Base-by-base conservation (phyloP, 2,329 filamentous ascomycete species). In the Fusarium sp. region DNA sequence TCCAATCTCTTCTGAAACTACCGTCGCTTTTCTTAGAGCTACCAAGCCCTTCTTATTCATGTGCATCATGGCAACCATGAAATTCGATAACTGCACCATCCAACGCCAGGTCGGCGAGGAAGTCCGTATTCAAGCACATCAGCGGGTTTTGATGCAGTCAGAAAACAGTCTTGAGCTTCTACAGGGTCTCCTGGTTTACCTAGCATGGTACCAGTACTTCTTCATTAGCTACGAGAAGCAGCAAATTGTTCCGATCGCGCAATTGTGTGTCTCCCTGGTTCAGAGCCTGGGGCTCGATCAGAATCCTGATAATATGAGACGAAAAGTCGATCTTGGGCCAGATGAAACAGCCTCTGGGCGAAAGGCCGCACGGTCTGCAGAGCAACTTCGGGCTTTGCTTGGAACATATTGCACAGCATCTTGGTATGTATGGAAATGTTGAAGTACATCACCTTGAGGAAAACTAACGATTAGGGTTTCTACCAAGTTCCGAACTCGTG, bases 171-270 rank as follows among this genome's bases (percentile, higher is more conserved):
- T 66, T 6, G 64, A 66, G 17, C 55, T 66, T 4, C 62, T 66
- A 0, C 64, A 66, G 17, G 64, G 64, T 0, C 38, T 66, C 6
- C 13, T 66, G 11, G 10, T 66, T 5, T 66, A 66, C 15, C 22
- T 66, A 3, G 62, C 62, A 11, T 66, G 64, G 64, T 66, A 66
- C 7, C 64, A 66, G 20, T 66, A 66, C 31, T 66, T 66, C 1
- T 66, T 66, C 25, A 66, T 66, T 45, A 66, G 62, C 4, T 61
- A 52, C 5, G 53, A 66, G 25, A 66, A 61, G 29, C 64, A 66
- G 13, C 64, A 66, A 7, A 52, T 66, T n/a, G 53, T 66, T 6
- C 64, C 49, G 4, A 41, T 66, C 4, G 35, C 64, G 18, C 64
- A 66, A 7, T 18, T 66, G 5, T 66, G 64, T 38, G 29, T 66